Evolutionary conservation across 2,329 filamentous ascomycete species (phyloP), one percentile per base, ranked within the genome.

Genomic region (Aureobasidium sp.): DNA sequence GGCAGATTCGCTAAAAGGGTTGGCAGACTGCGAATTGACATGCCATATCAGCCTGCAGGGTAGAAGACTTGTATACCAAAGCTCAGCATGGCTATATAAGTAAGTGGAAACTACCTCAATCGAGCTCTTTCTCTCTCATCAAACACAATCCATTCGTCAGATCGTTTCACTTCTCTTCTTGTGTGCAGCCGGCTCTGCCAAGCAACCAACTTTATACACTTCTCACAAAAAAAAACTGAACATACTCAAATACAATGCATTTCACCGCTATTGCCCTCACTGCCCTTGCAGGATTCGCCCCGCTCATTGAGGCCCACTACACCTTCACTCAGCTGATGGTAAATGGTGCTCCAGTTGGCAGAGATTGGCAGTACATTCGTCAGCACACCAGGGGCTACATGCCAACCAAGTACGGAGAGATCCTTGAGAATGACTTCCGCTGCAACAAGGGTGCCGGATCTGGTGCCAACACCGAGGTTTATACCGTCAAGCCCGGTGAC

Each of bases 301-400:
- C 66, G 51, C 68, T 56, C 66, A 43, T 56, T 26, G 26, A 56
- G 24, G 72, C 72, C 29, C 73, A 75, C 66, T 67, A 70, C 59
- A 75, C 72, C 47, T 71, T 75, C 51, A 71, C 67, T 65, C 69
- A 68, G 63, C 67, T 73, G 43, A 72, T 75, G 55, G 74, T 79
- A 70, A 79, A 81, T 68, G 79, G 75, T 67, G 20, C 27, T 6
- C 13, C 52, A 34, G 68, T 71, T 63, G 72, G 70, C 59, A 70
- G 76, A 50, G 74, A 77, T 61, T 78, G 75, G 69, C 72, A 74
- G 48, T 82, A 81, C 72, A 77, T 82, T 67, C 78, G 81, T 65
- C 48, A 62, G 47, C 36, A 56, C 27, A 43, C 52, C 27, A 26
- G 37, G 7, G 36, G 36, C 24, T 56, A 56, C 37, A 65, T 63